Conservation (phyloP, 495 filamentous ascomycete species). For the Xylaria intraflava region DNA sequence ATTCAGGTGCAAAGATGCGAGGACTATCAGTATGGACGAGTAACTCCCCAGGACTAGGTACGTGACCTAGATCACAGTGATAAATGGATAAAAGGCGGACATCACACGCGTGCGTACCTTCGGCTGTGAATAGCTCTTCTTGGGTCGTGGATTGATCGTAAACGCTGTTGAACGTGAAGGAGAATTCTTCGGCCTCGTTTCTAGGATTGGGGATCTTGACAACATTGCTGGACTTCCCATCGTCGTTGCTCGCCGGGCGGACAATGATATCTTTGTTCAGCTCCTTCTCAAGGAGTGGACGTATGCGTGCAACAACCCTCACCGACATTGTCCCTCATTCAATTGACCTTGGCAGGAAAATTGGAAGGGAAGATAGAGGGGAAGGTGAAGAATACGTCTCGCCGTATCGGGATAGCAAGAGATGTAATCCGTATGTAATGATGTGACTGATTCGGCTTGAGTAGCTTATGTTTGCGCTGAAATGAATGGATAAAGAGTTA, state of each 20-base stretch:
- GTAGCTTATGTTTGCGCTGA: background rate
- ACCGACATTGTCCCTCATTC: conserved; percentile 49
- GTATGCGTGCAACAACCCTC: conserved; percentile 80
- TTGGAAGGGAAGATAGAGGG: background rate
- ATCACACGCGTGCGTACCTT: conserved; percentile 52
- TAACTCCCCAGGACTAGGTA: background rate
- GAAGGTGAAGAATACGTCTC: background rate
- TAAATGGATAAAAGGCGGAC: background rate
- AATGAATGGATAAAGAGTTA: background rate
- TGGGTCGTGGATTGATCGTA: conserved; percentile 76
- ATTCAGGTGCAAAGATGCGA: background rate
- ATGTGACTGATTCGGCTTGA: background rate
- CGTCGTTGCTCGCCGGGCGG: conserved; percentile 49
- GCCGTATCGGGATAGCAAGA: background rate
- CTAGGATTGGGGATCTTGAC: conserved; percentile 93
- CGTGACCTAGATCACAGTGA: background rate
- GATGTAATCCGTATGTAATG: no score
- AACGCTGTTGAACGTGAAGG: conserved; percentile 91
- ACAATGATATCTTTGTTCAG: conserved; percentile 80
- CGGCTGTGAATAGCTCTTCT: conserved; percentile 77
- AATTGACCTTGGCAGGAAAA: background rate
- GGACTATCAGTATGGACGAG: background rate
- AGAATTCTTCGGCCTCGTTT: conserved; percentile 83
- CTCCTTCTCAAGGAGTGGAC: conserved; percentile 79
- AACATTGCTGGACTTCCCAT: conserved; percentile 53